Evolutionary conservation across 2,329 filamentous ascomycete genomes (phyloP).

Genomic region (Sporothrix variecibatus): DNA sequence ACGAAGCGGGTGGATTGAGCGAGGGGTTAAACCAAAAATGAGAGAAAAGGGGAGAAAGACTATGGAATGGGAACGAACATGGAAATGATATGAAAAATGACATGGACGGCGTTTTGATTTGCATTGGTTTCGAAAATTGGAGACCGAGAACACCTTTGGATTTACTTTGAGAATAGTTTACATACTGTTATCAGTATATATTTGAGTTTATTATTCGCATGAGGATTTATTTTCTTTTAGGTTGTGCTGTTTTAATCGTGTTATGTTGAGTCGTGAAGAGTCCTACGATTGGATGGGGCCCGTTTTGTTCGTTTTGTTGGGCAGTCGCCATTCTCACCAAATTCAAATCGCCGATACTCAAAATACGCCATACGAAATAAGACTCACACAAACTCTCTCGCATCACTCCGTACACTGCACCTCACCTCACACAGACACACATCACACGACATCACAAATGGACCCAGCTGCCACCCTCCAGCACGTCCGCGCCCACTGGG

Average conservation of each 20-base stretch:
- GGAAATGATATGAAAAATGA: neutral
- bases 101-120: neutral
- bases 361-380: neutral
- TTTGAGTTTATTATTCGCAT: neutral
- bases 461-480: constrained; percentile 25
- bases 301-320: neutral
- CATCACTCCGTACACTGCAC: neutral
- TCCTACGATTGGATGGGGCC: neutral
- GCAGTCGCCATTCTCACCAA: constrained; percentile 1
- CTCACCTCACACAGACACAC: neutral
- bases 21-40: neutral
- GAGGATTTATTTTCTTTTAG: neutral
- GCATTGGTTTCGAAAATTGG: neutral
- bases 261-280: neutral
- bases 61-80: neutral
- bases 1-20: neutral
- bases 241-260: neutral
- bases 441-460: neutral
- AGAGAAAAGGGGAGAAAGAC: neutral
- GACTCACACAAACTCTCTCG: neutral
- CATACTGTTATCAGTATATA: neutral
- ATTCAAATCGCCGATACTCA: neutral
- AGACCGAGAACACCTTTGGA: neutral
- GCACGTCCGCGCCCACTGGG: constrained; percentile 38
- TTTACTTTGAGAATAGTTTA: neutral